Evolutionary conservation across 768 basidiomycete species (phyloP), one percentile per base, ranked within the genome.

Genomic region (Russula compacta): DNA sequence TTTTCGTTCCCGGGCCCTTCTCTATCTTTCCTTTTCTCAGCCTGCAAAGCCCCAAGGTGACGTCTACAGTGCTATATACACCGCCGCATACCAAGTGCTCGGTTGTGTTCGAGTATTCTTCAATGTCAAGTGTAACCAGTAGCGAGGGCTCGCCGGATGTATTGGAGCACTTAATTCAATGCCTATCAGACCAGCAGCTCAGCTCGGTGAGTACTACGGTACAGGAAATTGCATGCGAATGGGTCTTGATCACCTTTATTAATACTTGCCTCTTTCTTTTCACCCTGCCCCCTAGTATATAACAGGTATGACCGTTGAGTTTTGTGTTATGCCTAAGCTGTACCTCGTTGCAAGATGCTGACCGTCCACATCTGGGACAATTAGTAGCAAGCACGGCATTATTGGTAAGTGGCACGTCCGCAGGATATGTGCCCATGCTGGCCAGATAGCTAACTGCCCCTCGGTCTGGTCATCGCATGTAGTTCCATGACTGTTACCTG

Each of bases 401-500:
- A 21, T 47, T 62, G 39, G 60, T 64, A 24, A 57, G 63, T 53
- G 10, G 6, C 15, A 6, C 9, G 7, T 42, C 50, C 40, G 29
- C 2, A 24, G 39, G 52, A 38, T 33, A 32, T 9, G n/a, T 17
- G 15, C 55, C 14, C 3, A 29, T 29, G 24, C 24, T 29, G 24
- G 24, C 24, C 24, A 29, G 24, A n/a, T n/a, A n/a, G 40, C 49
- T 58, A 29, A 58, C 5, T 24, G 0, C 7, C 5, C 6, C 19
- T 24, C 15, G 10, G 21, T 56, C 15, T 24, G 35, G 12, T 11
- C 12, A 21, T 38, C 1, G 24, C 6, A 4, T 12, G 14, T 14
- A 64, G 63, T 52, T 62, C 15, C 57, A 61, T n/a, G 63, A 64
- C 40, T 64, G 63, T 60, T 12, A 12, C 4, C 44, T 64, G 44